Base-by-base conservation (phyloP, 2,329 filamentous ascomycete genomes). In the Beauveria bassiana region DNA sequence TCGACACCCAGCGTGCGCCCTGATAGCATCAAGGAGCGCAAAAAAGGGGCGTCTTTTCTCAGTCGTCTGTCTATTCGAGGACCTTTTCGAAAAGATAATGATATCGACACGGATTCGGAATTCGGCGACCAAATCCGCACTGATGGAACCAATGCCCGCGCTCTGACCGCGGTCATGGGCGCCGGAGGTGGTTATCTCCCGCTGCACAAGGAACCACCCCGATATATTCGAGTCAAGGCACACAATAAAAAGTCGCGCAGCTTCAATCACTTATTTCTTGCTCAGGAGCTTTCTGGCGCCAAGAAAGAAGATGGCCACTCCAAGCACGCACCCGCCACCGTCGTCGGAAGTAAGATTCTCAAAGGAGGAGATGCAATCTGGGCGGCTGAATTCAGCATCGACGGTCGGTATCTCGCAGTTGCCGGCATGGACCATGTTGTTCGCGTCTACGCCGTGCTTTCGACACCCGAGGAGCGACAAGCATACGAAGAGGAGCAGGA, bases 331-430 rank as follows among this genome's bases (percentile, higher is more conserved):
- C 72, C 72, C 26, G 70, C 71, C 4, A 75, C 73, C 1, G 71
- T 73, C 16, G 72, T 75, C 14, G 76, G 75, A 51, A 77, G 74
- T 62, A 77, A 74, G 64, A 71, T 77, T 40, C 65, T 75, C 3
- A 73, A 75, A 47, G 77, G 77, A 8, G 79, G 79, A 43, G 83
- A 89, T 63, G 92, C 95, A 0, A 87, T 96, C 40, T 99, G 95
- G 95, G 88, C 93, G 0, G 85, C 91, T 65, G 90, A 95, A 69
- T 98, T 98, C 70, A 98, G 93, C 69, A 88, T 88, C 63, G 93
- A 98, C 75, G 95, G 95, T 5, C 90, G 82, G 69, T 96, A 93
- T 71, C 79, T 99, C 20, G 95, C 95, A 6, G 91, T 91, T n/a
- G 95, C 90, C 12, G 95, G 95, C 4, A 90, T 93, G 66, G 95